phyloP scores from a whole-genome alignment of 2,329 filamentous ascomycete species.

The Aureobasidium namibiae region DNA sequence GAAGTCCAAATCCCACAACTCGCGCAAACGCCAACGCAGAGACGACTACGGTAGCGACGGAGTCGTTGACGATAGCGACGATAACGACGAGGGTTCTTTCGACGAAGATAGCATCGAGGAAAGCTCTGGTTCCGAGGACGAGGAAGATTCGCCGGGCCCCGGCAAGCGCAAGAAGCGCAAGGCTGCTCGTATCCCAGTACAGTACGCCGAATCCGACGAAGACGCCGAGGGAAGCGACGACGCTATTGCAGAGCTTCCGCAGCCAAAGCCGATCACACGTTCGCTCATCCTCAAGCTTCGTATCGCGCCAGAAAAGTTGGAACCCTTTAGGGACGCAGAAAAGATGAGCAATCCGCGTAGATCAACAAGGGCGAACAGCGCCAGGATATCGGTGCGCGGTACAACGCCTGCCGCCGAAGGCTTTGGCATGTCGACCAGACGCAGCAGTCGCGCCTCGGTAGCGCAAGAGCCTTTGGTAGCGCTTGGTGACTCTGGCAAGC shows the following conservation, averaged over 20 bases:
- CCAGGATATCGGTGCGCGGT: neutral
- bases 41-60: constrained; percentile 37
- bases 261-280: neutral
- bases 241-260: constrained; percentile 7
- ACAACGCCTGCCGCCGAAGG: constrained; percentile 20
- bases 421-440: constrained; percentile 30
- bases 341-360: constrained; percentile 6
- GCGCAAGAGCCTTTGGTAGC: constrained; percentile 47
- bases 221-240: constrained; percentile 29
- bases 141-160: constrained; percentile 37
- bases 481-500: constrained; percentile 51
- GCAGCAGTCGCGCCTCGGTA: constrained; percentile 51
- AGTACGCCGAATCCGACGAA: constrained; percentile 46
- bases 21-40: constrained; percentile 28
- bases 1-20: constrained; percentile 15
- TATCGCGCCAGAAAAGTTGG: neutral
- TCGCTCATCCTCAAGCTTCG: constrained; percentile 33
- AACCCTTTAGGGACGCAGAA: neutral
- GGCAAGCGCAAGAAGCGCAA: constrained; percentile 49
- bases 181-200: constrained; percentile 45
- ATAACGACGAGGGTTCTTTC: constrained; percentile 33
- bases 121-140: constrained; percentile 16
- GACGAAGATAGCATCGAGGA: constrained; percentile 33
- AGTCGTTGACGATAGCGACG: constrained; percentile 34
- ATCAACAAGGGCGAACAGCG: constrained; percentile 2